phyloP scores from a whole-genome alignment of 2,329 filamentous ascomycete species.

The Nannizziopsis arthrosporioides region DNA sequence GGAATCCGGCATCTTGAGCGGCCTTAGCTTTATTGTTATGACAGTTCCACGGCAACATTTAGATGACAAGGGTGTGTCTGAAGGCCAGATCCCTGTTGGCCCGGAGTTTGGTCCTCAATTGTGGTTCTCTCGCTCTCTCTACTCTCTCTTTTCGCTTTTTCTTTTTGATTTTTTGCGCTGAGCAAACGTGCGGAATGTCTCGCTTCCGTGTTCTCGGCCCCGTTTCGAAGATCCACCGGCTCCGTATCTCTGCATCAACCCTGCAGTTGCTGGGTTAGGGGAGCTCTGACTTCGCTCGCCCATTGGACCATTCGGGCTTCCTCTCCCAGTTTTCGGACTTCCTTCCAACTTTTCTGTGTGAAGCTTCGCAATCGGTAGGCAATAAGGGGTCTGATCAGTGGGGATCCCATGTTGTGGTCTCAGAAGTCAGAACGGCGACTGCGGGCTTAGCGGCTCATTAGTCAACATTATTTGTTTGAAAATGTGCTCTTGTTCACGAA shows the following conservation, averaged over 20 bases:
- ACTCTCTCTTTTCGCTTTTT: too few relatives aligned
- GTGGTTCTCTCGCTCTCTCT: too few relatives aligned
- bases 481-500: neutral
- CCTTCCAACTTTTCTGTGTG: slow-evolving; percentile 8
- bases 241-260: neutral
- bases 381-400: slow-evolving; percentile 5
- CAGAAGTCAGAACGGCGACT: too few relatives aligned
- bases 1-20: too few relatives aligned
- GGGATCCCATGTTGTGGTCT: neutral
- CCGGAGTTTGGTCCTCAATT: neutral
- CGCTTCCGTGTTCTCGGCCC: slow-evolving; percentile 3
- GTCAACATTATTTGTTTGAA: neutral
- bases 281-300: neutral
- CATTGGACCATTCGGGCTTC: neutral
- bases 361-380: neutral
- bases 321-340: slow-evolving; percentile 1
- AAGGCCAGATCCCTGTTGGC: neutral
- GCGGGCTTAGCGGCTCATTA: too few relatives aligned
- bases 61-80: neutral
- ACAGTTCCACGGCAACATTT: too few relatives aligned
- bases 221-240: neutral
- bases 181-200: slow-evolving; percentile 7
- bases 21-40: too few relatives aligned
- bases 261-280: neutral
- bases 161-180: too few relatives aligned